Conservation (phyloP, 305 asterid genomes). For the Lippia alba region DNA sequence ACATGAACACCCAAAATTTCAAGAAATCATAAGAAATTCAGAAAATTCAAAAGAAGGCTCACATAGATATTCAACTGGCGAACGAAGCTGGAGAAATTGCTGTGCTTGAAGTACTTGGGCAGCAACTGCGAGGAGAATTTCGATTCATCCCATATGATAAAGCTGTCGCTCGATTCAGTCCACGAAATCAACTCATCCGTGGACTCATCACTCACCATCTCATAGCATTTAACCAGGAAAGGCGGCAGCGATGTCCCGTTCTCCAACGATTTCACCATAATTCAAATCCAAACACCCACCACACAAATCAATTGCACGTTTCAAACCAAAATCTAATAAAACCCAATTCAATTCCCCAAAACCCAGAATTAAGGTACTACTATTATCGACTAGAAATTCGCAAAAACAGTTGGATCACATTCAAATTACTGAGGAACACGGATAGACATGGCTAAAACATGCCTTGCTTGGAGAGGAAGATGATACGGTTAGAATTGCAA, state of each 20-base stretch:
- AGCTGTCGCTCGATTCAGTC: constrained; percentile 68
- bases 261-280: constrained; percentile 85
- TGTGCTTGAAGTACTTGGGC: constrained; percentile 92
- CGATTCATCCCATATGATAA: constrained; percentile 76
- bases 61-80: constrained; percentile 95
- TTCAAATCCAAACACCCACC: constrained; percentile 21
- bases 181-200: constrained; percentile 84
- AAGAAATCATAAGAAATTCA: too few species aligned
- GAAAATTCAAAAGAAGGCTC: constrained; percentile 36
- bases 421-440: not conserved
- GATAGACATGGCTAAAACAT: not conserved
- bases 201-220: constrained; percentile 84
- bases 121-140: constrained; percentile 68
- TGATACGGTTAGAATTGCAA: constrained; percentile 25
- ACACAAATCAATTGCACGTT: constrained; percentile 8
- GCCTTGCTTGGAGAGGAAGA: constrained; percentile 40
- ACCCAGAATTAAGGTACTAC: not conserved
- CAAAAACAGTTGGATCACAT: not conserved
- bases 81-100: constrained; percentile 85
- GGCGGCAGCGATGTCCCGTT: constrained; percentile 80
- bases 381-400: not conserved
- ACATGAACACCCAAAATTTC: not conserved
- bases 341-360: constrained; percentile 8
- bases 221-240: constrained; percentile 83
- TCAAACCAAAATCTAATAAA: constrained; percentile 10